phyloP scores from a whole-genome alignment of 331 rosid genomes.

The Telfairia occidentalis region DNA sequence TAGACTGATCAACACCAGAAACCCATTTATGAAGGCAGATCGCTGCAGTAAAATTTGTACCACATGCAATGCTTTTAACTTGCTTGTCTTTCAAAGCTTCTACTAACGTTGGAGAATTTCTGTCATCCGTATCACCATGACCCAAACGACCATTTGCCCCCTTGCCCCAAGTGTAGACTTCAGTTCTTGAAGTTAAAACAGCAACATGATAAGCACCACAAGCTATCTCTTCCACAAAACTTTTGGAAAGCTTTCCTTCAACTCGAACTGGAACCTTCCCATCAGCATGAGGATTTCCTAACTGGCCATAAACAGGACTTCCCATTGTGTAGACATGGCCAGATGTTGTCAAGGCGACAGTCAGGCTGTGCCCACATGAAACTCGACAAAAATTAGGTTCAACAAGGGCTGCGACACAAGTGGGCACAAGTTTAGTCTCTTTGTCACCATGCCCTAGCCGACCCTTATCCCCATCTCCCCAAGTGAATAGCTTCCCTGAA shows the following conservation, averaged over 20 bases:
- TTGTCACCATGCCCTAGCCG: slow-evolving; percentile 98
- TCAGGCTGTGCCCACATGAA: slow-evolving; percentile 92
- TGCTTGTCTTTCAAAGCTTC: slow-evolving; percentile 94
- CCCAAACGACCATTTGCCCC: slow-evolving; percentile 99
- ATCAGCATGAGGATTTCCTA: slow-evolving; percentile 84
- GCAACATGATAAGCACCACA: slow-evolving; percentile 98
- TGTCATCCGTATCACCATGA: slow-evolving; percentile 87
- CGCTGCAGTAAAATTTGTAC: slow-evolving; percentile 87
- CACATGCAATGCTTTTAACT: slow-evolving; percentile 93
- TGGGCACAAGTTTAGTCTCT: slow-evolving; percentile 94
- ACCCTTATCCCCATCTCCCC: slow-evolving; percentile 99
- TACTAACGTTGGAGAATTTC: slow-evolving; percentile 62
- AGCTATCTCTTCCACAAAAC: slow-evolving; percentile 92
- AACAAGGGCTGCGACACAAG: slow-evolving; percentile 93
- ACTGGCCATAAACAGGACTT: slow-evolving; percentile 94
- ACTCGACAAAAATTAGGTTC: slow-evolving; percentile 86
- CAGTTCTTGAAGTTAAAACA: slow-evolving; percentile 87
- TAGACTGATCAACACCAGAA: slow-evolving; percentile 96
- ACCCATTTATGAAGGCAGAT: slow-evolving; percentile 99
- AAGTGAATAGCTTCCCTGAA: slow-evolving; percentile 91
- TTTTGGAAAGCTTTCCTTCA: slow-evolving; percentile 74
- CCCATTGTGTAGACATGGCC: slow-evolving; percentile 98
- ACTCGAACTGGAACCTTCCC: slow-evolving; percentile 72
- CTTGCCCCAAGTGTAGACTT: slow-evolving; percentile 98
- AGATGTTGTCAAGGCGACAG: slow-evolving; percentile 81